Base-by-base conservation (phyloP, 164 flowering plant genomes). In the Platanus orientalis region DNA sequence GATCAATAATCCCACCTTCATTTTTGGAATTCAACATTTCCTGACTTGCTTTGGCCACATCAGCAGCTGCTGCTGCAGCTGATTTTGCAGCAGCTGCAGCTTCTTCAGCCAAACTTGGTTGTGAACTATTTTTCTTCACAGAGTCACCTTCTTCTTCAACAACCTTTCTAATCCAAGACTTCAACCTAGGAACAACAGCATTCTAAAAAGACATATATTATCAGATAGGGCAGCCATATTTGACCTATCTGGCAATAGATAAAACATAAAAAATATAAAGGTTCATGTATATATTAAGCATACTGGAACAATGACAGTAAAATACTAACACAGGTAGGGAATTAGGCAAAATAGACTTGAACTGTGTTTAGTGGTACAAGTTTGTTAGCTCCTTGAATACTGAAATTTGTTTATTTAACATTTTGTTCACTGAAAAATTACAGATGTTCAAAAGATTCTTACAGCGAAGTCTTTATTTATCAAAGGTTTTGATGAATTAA, bases 61-160 rank as follows among this genome's bases (percentile, higher is more conserved):
- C 96, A 65, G 88, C 67, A 60, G 99, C 97, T 23, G 99, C 97
- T 0, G 79, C 87, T 0, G 99, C 95, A 14, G 96, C 97, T 32
- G 91, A 83, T 78, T 89, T 93, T 67, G 98, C 96, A 61, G 97
- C 96, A 11, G 89, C 90, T 0, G 94, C 85, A 21, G 94, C 91
- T 77, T 89, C 96, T 80, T 89, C 96, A 53, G 83, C 86, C 71
- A 82, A 44, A 73, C 76, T 84, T 58, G 96, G 94, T 49, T 76
- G 84, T 48, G 70, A 56, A 48, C 65, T 62, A 16, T 52, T 62
- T 74, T 75, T 81, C 69, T 81, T 76, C 20, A 14, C 62, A 42
- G 62, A 57, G 49, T 76, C 85, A 69, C 76, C 69, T 60, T 82
- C 94, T 36, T 86, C 98, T 21, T 20, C 27, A 30, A 83, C 91